Conservation (phyloP, 2,329 filamentous ascomycete species). For the Grosmannia penicillata region DNA sequence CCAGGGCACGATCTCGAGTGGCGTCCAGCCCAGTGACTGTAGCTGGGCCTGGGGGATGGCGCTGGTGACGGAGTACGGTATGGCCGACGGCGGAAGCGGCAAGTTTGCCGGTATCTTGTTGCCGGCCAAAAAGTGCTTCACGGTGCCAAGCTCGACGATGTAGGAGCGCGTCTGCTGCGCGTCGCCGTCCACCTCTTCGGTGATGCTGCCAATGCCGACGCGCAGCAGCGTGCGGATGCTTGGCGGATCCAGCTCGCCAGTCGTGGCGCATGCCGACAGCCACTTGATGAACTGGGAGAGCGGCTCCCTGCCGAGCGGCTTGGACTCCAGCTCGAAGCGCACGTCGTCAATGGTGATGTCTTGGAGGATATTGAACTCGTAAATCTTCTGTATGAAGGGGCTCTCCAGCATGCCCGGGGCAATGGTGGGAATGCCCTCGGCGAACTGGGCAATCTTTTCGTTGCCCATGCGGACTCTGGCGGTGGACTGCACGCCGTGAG, state of each 20-base stretch:
- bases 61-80: constrained; percentile 74
- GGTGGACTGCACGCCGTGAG: constrained; percentile 72
- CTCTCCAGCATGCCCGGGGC: constrained; percentile 59
- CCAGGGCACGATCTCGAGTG: constrained; percentile 78
- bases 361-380: constrained; percentile 73
- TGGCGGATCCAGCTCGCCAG: constrained; percentile 55
- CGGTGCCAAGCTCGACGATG: constrained; percentile 62
- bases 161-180: constrained; percentile 18
- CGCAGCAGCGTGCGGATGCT: constrained; percentile 59
- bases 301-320: constrained; percentile 66
- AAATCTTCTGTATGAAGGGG: constrained; percentile 67
- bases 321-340: constrained; percentile 64
- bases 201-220: constrained; percentile 61
- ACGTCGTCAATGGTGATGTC: constrained; percentile 82
- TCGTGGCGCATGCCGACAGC: constrained; percentile 57
- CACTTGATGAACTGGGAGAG: constrained; percentile 73
- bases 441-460: constrained; percentile 53
- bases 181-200: constrained; percentile 37
- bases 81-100: constrained; percentile 65
- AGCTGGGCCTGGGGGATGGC: constrained; percentile 52
- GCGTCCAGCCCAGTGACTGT: constrained; percentile 70
- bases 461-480: constrained; percentile 65
- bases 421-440: constrained; percentile 77
- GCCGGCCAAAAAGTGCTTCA: constrained; percentile 62
- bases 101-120: constrained; percentile 67